Evolutionary conservation across 768 basidiomycete species (phyloP).

Genomic region (Solioccasus polychromus): DNA sequence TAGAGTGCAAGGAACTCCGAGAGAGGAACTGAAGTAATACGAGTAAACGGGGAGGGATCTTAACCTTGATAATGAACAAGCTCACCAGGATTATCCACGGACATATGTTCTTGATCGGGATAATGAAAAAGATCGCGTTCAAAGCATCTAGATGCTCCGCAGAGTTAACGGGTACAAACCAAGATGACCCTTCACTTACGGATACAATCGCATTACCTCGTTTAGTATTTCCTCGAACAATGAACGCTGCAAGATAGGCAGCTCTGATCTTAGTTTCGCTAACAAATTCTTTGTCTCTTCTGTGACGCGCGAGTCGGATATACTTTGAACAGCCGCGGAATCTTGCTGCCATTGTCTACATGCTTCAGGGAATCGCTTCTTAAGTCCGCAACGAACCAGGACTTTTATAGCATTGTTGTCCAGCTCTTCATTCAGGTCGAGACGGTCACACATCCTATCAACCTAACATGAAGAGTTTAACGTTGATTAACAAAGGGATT

Average conservation of each 20-base stretch:
- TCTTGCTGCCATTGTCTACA: conserved; percentile 26
- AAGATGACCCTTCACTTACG: conserved; percentile 9
- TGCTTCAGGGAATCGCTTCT: conserved; percentile 20
- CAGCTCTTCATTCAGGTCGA: conserved; percentile 27
- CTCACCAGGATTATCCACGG: conserved; percentile 6
- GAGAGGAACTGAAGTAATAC: conserved; percentile 7
- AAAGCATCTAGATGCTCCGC: conserved; percentile 9
- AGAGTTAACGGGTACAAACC: background rate
- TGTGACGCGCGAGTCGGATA: background rate
- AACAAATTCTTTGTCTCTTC: background rate
- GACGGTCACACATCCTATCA: conserved; percentile 21
- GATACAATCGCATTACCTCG: conserved; percentile 19
- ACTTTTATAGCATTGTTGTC: conserved; percentile 25
- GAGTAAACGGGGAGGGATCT: background rate
- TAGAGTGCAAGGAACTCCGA: background rate
- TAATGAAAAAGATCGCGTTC: conserved; percentile 17
- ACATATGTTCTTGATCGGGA: background rate
- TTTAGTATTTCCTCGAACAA: conserved; percentile 27
- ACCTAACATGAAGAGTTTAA: background rate
- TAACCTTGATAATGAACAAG: background rate
- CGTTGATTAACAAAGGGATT: background rate
- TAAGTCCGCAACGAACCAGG: conserved; percentile 30
- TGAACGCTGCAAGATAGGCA: conserved; percentile 9
- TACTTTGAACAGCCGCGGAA: background rate
- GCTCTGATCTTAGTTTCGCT: conserved; percentile 2